These are phyloP conservation scores for Pholiota conissans DNA, from an alignment of 768 basidiomycete species.

Conservation along the genomic window DNA sequence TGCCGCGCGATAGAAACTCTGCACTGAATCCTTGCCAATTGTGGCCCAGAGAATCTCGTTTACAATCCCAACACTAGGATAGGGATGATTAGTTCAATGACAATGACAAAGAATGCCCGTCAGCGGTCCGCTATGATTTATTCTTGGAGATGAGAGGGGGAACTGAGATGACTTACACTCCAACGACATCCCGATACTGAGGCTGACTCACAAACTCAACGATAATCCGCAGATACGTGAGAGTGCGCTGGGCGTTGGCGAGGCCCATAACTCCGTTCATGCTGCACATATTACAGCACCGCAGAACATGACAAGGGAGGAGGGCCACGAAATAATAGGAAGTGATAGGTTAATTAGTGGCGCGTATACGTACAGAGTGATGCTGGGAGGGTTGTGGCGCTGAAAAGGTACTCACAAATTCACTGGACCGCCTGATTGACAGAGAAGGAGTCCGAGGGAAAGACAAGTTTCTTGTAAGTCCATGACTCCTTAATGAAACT, in stretches of 20 bases:
- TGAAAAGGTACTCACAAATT: constrained; percentile 51
- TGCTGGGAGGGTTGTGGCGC: constrained; percentile 11
- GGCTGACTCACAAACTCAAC: constrained; percentile 86
- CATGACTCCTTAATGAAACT: not conserved
- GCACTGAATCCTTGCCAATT: constrained; percentile 48
- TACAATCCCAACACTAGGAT: constrained; percentile 50
- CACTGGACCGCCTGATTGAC: constrained; percentile 47
- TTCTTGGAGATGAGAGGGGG: constrained; percentile 1
- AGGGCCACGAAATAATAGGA: constrained; percentile 11
- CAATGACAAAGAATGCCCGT: not conserved
- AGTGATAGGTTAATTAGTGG: constrained; percentile 16
- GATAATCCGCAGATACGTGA: constrained; percentile 78
- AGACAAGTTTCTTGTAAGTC: constrained; percentile 5
- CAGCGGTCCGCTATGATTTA: not conserved
- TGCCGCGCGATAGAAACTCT: constrained; percentile 47
- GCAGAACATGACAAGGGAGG: constrained; percentile 5
- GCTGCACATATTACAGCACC: constrained; percentile 23
- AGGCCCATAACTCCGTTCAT: constrained; percentile 85
- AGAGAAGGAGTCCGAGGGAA: constrained; percentile 5
- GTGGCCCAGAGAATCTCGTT: constrained; percentile 62
- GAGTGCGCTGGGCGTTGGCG: constrained; percentile 83
- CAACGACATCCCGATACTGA: constrained; percentile 72
- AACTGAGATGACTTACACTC: constrained; percentile 41
- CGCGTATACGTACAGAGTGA: constrained; percentile 7
- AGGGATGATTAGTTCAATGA: constrained; percentile 7